These are phyloP conservation scores for Pleurotus platypus DNA, from an alignment of 768 basidiomycete genomes.

Conservation along the genomic window DNA sequence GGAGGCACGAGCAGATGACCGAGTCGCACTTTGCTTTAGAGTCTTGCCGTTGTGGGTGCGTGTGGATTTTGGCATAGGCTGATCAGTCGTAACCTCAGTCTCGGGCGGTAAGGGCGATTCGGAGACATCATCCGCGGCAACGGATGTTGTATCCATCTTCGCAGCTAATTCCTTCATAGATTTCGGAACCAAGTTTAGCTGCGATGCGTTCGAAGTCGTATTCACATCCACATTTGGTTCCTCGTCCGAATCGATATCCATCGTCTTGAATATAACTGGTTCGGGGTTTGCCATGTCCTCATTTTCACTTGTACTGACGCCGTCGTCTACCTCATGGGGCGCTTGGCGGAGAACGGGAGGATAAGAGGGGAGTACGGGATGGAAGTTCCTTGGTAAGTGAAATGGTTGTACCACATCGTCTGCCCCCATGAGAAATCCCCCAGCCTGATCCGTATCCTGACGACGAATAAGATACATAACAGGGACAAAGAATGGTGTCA, in stretches of 20 bases:
- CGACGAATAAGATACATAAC: neutral
- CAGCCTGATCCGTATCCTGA: conserved; percentile 19
- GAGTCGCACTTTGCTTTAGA: neutral
- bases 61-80: neutral
- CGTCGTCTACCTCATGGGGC: conserved; percentile 10
- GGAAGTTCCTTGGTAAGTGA: conserved; percentile 60
- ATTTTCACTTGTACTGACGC: conserved; percentile 13
- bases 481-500: neutral
- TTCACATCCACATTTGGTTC: conserved; percentile 9
- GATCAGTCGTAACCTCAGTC: neutral
- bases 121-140: neutral
- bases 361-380: conserved; percentile 21
- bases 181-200: conserved; percentile 32
- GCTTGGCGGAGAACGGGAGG: conserved; percentile 5
- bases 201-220: no score
- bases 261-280: conserved; percentile 25
- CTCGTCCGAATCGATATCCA: conserved; percentile 30
- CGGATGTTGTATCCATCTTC: conserved; percentile 10
- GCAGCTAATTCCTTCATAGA: conserved; percentile 68
- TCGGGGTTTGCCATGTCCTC: conserved; percentile 15
- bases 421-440: conserved; percentile 65
- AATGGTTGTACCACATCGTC: conserved; percentile 75
- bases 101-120: neutral
- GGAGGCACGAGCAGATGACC: neutral
- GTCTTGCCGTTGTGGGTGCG: neutral